A percentile compares a stretch with the other conserved stretches of the same genome.
phyloP scores from a whole-genome alignment of 495 filamentous ascomycete genomes.

The Tuber indicum region DNA sequence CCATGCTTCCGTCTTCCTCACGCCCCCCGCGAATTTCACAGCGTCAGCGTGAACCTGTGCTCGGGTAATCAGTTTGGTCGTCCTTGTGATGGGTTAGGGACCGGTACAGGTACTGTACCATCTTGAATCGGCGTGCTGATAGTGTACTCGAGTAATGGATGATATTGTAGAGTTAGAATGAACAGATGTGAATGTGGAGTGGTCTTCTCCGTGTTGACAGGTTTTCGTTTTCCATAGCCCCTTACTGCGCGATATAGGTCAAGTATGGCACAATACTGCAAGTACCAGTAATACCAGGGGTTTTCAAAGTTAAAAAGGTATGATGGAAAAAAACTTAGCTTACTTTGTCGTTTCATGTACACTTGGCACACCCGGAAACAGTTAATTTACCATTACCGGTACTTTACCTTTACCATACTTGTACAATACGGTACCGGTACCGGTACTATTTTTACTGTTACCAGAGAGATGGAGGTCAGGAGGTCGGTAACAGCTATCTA shows the following conservation, averaged over 20 bases:
- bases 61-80: slow-evolving; percentile 7
- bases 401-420: too few relatives aligned
- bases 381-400: too few relatives aligned
- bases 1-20: slow-evolving; percentile 71
- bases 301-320: too few relatives aligned
- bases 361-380: too few relatives aligned
- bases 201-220: slow-evolving; percentile 9
- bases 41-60: slow-evolving; percentile 78
- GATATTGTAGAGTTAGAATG: slow-evolving; percentile 10
- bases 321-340: too few relatives aligned
- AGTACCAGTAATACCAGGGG: too few relatives aligned
- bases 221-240: background rate
- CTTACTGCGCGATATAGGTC: slow-evolving; percentile 4
- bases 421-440: background rate
- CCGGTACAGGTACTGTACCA: background rate
- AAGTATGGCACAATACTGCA: too few relatives aligned
- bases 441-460: too few relatives aligned
- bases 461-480: too few relatives aligned
- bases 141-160: background rate
- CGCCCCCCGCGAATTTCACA: slow-evolving; percentile 60
- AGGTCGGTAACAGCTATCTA: too few relatives aligned
- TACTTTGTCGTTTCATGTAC: too few relatives aligned
- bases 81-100: background rate
- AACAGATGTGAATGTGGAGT: background rate
- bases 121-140: slow-evolving; percentile 13